These are phyloP conservation scores for Pulveroboletus sp. DNA, from an alignment of 768 basidiomycete genomes.

Conservation along the genomic window DNA sequence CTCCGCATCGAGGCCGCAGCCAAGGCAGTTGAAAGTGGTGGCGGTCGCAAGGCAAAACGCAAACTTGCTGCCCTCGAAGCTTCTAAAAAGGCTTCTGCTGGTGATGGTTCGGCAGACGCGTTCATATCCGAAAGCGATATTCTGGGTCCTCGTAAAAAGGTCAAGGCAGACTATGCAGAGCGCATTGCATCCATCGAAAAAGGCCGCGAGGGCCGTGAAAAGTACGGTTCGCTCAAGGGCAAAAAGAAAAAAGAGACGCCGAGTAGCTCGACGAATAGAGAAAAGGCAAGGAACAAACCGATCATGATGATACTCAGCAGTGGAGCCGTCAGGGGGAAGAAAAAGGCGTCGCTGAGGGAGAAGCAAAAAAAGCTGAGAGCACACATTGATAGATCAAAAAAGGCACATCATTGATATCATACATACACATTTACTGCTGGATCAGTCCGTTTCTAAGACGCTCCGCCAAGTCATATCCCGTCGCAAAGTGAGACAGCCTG, in stretches of 20 bases:
- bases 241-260: slow-evolving; percentile 82
- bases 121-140: slow-evolving; percentile 93
- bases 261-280: slow-evolving; percentile 87
- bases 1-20: slow-evolving; percentile 78
- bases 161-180: slow-evolving; percentile 91
- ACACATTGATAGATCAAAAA: slow-evolving; percentile 74
- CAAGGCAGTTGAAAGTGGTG: slow-evolving; percentile 64
- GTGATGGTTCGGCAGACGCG: slow-evolving; percentile 38
- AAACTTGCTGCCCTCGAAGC: slow-evolving; percentile 84
- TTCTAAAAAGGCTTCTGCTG: slow-evolving; percentile 53
- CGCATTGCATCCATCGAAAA: slow-evolving; percentile 89
- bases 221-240: slow-evolving; percentile 87
- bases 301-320: slow-evolving; percentile 91
- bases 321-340: slow-evolving; percentile 74
- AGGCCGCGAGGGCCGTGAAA: slow-evolving; percentile 92
- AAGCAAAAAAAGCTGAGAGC: slow-evolving; percentile 78
- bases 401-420: slow-evolving; percentile 27
- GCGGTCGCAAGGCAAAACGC: slow-evolving; percentile 78
- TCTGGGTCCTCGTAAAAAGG: slow-evolving; percentile 89
- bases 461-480: slow-evolving; percentile 61
- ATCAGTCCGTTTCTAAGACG: slow-evolving; percentile 31
- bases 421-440: slow-evolving; percentile 7
- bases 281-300: slow-evolving; percentile 93
- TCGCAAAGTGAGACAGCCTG: slow-evolving; percentile 70
- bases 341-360: slow-evolving; percentile 76